Evolutionary conservation across 768 basidiomycete species (phyloP).

Genomic region (Favolaschia claudopus): DNA sequence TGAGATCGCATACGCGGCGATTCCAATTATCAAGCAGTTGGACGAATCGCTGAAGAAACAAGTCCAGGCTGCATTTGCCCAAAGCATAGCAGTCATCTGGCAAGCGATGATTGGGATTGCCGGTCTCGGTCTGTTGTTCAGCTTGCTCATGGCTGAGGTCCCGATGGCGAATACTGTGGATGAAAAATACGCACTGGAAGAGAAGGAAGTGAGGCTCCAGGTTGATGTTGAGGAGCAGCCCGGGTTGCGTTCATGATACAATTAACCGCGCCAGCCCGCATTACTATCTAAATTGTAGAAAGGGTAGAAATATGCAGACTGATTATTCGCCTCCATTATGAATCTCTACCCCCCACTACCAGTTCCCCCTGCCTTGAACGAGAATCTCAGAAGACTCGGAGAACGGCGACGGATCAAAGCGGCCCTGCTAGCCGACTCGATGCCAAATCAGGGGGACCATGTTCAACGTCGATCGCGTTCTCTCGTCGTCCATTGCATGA

Average conservation of each 20-base stretch:
- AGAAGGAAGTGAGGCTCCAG: slow-evolving; percentile 29
- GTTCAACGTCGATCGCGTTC: too few species aligned
- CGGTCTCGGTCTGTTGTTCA: slow-evolving; percentile 43
- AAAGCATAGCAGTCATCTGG: slow-evolving; percentile 51
- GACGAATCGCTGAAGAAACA: slow-evolving; percentile 32
- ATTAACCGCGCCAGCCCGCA: too few species aligned
- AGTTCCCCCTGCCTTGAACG: background rate
- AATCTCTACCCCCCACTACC: background rate
- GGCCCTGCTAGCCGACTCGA: too few species aligned
- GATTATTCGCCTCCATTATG: background rate
- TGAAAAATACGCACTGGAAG: slow-evolving; percentile 38
- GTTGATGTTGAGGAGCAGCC: slow-evolving; percentile 13
- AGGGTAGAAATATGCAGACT: background rate
- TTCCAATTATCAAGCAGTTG: slow-evolving; percentile 29
- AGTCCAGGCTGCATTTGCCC: slow-evolving; percentile 52
- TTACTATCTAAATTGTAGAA: too few species aligned
- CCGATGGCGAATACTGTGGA: slow-evolving; percentile 40
- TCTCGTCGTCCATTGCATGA: too few species aligned
- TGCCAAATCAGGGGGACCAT: too few species aligned
- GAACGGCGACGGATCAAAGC: too few species aligned
- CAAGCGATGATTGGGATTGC: slow-evolving; percentile 48
- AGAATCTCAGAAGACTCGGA: too few species aligned
- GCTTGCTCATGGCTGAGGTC: slow-evolving; percentile 42
- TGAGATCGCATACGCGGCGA: slow-evolving; percentile 21
- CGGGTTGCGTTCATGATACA: background rate